Percentiles rank a stretch among this genome's conserved stretches.
Evolutionary conservation across 1,284 basidiomycete species (phyloP).

Genomic region (Golubevia pallescens): DNA sequence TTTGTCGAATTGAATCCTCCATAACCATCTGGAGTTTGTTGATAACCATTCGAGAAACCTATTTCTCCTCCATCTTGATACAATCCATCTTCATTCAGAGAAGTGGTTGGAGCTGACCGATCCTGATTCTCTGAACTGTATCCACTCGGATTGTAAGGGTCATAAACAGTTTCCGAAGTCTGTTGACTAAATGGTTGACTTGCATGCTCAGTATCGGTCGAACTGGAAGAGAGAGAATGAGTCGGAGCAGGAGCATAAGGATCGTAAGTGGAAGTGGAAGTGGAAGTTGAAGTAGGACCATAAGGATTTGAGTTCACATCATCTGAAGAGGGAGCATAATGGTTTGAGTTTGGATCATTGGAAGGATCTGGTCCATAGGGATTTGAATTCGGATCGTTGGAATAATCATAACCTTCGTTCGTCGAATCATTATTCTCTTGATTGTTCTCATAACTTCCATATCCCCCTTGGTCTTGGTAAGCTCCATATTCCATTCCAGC

Average conservation of each 20-base stretch:
- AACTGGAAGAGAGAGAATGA: no score
- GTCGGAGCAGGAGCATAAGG: slow-evolving; percentile 7
- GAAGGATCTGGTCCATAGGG: slow-evolving; percentile 2
- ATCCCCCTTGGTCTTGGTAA: slow-evolving; percentile 1
- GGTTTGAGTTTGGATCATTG: not conserved
- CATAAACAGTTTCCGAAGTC: not conserved
- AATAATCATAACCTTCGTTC: not conserved
- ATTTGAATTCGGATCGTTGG: not conserved
- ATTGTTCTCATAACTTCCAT: not conserved
- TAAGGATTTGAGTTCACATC: no score
- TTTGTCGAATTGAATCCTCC: not conserved
- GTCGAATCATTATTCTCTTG: not conserved
- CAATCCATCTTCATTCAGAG: not conserved
- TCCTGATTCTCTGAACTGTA: not conserved
- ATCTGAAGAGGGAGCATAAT: not conserved
- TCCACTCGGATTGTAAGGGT: not conserved
- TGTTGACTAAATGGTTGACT: no score
- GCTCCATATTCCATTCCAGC: slow-evolving; percentile 1
- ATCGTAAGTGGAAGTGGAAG: slow-evolving; percentile 3
- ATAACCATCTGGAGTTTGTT: not conserved
- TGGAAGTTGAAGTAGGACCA: no score
- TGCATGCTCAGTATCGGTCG: not conserved
- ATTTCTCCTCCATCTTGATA: no score
- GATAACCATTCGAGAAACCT: no score
- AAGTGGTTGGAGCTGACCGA: slow-evolving; percentile 4